Evolutionary conservation across 495 filamentous ascomycete genomes (phyloP).

Genomic region (Cenococcum geophilum): DNA sequence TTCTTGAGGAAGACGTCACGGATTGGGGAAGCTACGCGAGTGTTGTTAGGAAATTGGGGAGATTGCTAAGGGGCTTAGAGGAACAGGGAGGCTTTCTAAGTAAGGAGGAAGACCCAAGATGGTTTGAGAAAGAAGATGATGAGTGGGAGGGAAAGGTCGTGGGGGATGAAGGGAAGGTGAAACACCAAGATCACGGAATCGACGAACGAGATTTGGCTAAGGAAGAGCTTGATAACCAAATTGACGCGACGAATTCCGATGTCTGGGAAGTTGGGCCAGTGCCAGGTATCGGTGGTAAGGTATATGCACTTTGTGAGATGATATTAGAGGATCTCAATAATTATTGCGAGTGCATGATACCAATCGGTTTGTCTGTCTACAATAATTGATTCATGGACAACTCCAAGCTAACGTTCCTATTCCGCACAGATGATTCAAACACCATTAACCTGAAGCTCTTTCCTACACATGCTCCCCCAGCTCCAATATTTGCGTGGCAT

Average conservation of each 20-base stretch:
- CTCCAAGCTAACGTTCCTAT: conserved; percentile 2
- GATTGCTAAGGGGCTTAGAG: conserved; percentile 80
- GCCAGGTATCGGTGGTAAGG: conserved; percentile 51
- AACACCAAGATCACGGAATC: background rate
- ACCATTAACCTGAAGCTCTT: conserved; percentile 96
- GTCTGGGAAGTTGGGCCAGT: conserved; percentile 25
- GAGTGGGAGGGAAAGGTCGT: conserved; percentile 9
- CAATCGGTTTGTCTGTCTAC: conserved; percentile 57
- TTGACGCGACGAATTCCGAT: conserved; percentile 1
- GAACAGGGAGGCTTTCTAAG: conserved; percentile 75
- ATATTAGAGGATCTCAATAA: conserved; percentile 94
- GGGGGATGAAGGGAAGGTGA: background rate
- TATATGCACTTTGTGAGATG: conserved; percentile 81
- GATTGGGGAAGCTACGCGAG: conserved; percentile 67
- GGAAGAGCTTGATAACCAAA: background rate
- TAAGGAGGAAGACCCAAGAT: conserved; percentile 40
- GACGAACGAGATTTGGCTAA: background rate
- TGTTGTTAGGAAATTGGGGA: conserved; percentile 77
- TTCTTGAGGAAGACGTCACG: conserved; percentile 61
- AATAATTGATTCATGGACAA: background rate
- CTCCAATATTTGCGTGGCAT: conserved; percentile 74
- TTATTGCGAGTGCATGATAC: conserved; percentile 97
- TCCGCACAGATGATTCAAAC: conserved; percentile 72
- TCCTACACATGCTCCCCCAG: conserved; percentile 70
- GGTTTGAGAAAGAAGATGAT: conserved; percentile 28